Evolutionary conservation across 371 early-diverging fungal species (phyloP).

Genomic region (Apophysomyces ossiformis): DNA sequence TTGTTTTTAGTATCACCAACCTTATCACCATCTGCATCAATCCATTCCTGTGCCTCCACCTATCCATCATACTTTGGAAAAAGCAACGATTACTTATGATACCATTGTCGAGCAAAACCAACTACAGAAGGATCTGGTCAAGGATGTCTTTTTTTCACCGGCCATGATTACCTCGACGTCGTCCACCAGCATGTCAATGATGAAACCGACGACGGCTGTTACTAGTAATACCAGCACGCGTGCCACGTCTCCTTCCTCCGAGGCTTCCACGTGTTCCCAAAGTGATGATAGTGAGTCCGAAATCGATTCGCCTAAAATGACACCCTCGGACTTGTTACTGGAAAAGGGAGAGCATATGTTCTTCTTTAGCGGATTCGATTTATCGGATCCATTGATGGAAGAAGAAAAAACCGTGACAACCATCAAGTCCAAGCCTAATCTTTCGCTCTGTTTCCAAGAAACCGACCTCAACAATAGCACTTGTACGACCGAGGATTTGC

Average conservation of each 20-base stretch:
- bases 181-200: conserved; percentile 2
- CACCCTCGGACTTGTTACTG: conserved; percentile 35
- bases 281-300: conserved; percentile 22
- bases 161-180: conserved; percentile 27
- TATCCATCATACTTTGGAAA: conserved; percentile 56
- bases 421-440: neutral
- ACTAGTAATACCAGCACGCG: conserved; percentile 4
- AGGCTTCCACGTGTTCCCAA: conserved; percentile 15
- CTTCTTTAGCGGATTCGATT: conserved; percentile 33
- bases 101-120: conserved; percentile 25
- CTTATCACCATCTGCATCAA: conserved; percentile 14
- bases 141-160: conserved; percentile 54
- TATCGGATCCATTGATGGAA: conserved; percentile 2
- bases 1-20: conserved; percentile 19
- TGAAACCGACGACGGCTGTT: conserved; percentile 2
- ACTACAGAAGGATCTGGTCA: conserved; percentile 44
- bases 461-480: neutral
- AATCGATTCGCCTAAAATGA: conserved; percentile 18
- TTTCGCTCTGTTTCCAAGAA: neutral
- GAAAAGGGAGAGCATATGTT: conserved; percentile 28
- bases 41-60: conserved; percentile 24
- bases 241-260: conserved; percentile 6
- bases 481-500: conserved; percentile 17
- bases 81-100: conserved; percentile 54
- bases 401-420: neutral